phyloP scores from a whole-genome alignment of 495 filamentous ascomycete species.

The Tricharina praecox region DNA sequence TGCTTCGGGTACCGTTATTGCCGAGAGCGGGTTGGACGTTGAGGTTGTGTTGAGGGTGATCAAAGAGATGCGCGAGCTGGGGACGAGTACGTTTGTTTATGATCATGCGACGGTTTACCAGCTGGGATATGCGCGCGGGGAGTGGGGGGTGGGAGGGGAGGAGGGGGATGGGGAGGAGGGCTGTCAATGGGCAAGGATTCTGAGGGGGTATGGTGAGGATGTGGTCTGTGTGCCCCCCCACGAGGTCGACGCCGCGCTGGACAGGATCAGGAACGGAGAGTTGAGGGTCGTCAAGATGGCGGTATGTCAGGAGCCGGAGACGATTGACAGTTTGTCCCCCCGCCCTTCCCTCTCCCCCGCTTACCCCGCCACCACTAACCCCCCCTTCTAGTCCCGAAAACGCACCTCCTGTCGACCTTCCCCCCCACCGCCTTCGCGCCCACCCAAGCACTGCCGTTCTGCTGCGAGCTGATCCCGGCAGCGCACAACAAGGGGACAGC shows the following conservation, averaged over 20 bases:
- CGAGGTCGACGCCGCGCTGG: background rate
- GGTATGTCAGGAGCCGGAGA: constrained; percentile 3
- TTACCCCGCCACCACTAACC: background rate
- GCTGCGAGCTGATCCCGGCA: constrained; percentile 3
- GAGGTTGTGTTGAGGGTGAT: background rate
- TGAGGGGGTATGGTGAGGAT: constrained; percentile 7
- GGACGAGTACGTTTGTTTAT: constrained; percentile 2
- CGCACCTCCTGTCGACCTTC: background rate
- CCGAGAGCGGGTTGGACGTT: background rate
- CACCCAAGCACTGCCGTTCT: constrained; percentile 3
- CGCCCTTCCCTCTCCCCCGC: background rate
- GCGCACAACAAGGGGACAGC: constrained; percentile 7
- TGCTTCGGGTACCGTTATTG: background rate
- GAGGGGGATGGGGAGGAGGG: no score
- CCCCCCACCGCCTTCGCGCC: background rate
- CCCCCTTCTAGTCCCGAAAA: background rate
- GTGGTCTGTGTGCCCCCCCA: background rate
- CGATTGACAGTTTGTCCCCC: background rate
- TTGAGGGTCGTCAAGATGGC: constrained; percentile 6
- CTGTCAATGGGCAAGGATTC: constrained; percentile 2
- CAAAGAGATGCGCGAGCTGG: background rate
- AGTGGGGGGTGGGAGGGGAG: no score
- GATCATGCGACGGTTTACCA: constrained; percentile 6
- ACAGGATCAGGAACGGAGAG: constrained; percentile 3
- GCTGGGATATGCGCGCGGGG: background rate